Percentiles rank a stretch among this genome's conserved stretches.
phyloP scores from a whole-genome alignment of 1,139 yeast species.

The Candida anutae region DNA sequence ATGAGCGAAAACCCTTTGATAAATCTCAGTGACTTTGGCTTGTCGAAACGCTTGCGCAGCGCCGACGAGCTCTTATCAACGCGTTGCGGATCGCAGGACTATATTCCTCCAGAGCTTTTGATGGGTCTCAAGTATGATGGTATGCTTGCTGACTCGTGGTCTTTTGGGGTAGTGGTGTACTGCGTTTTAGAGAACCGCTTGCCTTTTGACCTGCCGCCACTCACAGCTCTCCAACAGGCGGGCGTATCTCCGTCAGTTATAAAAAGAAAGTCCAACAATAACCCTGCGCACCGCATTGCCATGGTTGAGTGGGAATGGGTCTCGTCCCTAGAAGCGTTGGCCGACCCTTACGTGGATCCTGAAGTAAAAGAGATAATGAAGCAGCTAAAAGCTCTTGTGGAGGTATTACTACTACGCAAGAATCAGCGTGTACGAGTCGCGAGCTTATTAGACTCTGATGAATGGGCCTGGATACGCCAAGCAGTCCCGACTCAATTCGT shows the following conservation, averaged over 20 bases:
- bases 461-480: slow-evolving; percentile 16
- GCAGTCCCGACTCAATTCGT: slow-evolving; percentile 7
- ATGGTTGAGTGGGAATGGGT: slow-evolving; percentile 90
- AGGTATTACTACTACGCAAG: slow-evolving; percentile 30
- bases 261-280: slow-evolving; percentile 44
- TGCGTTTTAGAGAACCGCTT: slow-evolving; percentile 74
- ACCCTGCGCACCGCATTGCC: slow-evolving; percentile 84
- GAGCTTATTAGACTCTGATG: slow-evolving; percentile 5
- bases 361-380: slow-evolving; percentile 17
- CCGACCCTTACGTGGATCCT: slow-evolving; percentile 8
- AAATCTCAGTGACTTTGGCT: slow-evolving; percentile 81
- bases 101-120: slow-evolving; percentile 85
- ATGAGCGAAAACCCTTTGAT: no score
- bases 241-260: slow-evolving; percentile 40
- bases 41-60: slow-evolving; percentile 60
- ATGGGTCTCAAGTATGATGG: slow-evolving; percentile 92
- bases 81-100: slow-evolving; percentile 93
- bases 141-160: slow-evolving; percentile 86
- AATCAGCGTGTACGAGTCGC: slow-evolving; percentile 18
- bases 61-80: slow-evolving; percentile 62
- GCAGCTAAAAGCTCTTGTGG: slow-evolving; percentile 24
- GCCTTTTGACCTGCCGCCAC: slow-evolving; percentile 71
- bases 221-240: slow-evolving; percentile 21
- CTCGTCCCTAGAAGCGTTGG: slow-evolving; percentile 14
- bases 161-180: slow-evolving; percentile 83